phyloP scores from a whole-genome alignment of 306 rosid genomes.

The Senna tora region DNA sequence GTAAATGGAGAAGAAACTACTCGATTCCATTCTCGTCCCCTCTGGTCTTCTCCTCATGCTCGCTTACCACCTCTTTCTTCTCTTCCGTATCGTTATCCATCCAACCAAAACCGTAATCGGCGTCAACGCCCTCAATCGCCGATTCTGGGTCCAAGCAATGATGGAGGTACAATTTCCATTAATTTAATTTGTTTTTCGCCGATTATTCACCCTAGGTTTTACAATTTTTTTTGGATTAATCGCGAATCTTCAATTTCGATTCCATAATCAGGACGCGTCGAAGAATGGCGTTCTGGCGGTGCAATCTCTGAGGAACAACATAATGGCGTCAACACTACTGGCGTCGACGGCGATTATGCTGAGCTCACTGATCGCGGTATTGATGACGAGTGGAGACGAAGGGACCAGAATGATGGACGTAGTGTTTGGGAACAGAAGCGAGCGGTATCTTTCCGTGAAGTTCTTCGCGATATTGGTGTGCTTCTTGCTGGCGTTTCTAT shows the following conservation, averaged over 20 bases:
- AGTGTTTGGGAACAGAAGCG: slow-evolving; percentile 56
- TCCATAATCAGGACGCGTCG: slow-evolving; percentile 50
- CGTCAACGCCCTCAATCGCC: slow-evolving; percentile 82
- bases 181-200: too few relatives aligned
- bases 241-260: not conserved
- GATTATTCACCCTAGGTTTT: not conserved
- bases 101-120: slow-evolving; percentile 83
- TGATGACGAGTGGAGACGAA: slow-evolving; percentile 51
- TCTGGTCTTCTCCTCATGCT: slow-evolving; percentile 61
- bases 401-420: slow-evolving; percentile 8
- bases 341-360: slow-evolving; percentile 93
- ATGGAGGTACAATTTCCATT: slow-evolving; percentile 63
- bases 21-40: slow-evolving; percentile 66
- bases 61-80: slow-evolving; percentile 80
- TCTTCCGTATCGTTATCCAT: slow-evolving; percentile 50
- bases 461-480: slow-evolving; percentile 77
- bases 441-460: slow-evolving; percentile 54
- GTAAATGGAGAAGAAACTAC: slow-evolving; percentile 55
- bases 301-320: slow-evolving; percentile 82
- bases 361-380: slow-evolving; percentile 73
- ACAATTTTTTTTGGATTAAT: not conserved
- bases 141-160: slow-evolving; percentile 88
- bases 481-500: slow-evolving; percentile 66
- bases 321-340: slow-evolving; percentile 92
- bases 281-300: slow-evolving; percentile 85